Percentiles rank a stretch among this genome's conserved stretches.
These are phyloP conservation scores for Eucalyptus leucophloia DNA, from an alignment of 345 rosid species.

Conservation along the genomic window DNA sequence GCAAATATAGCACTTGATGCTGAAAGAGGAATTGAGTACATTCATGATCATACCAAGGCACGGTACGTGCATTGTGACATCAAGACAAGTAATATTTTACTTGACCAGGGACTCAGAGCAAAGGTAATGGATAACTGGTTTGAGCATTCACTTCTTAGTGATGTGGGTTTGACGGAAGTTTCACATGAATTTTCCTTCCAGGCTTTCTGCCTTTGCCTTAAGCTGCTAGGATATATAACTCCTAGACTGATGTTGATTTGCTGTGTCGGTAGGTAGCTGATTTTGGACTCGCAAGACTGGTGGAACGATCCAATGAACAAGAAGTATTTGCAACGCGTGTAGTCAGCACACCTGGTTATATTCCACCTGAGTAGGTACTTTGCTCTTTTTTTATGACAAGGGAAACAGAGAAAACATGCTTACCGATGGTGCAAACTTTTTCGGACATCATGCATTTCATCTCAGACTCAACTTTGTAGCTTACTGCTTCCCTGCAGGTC, in stretches of 20 bases:
- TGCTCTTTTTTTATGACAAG: background rate
- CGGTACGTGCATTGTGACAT: constrained; percentile 52
- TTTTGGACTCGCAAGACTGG: constrained; percentile 56
- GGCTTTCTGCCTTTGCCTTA: background rate
- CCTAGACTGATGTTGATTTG: background rate
- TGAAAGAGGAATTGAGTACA: constrained; percentile 52
- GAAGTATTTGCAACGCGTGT: constrained; percentile 40
- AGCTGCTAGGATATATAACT: background rate
- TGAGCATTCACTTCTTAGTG: background rate
- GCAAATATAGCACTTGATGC: constrained; percentile 57
- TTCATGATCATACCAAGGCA: constrained; percentile 57
- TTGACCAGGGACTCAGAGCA: constrained; percentile 37
- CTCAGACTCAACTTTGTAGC: background rate
- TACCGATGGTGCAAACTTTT: background rate
- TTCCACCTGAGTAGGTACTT: constrained; percentile 41
- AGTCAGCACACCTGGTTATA: constrained; percentile 63
- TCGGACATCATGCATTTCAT: background rate
- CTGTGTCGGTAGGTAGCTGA: constrained; percentile 29
- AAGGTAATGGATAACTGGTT: constrained; percentile 18
- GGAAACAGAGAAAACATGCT: background rate
- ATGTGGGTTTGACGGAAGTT: background rate
- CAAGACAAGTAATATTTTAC: constrained; percentile 53
- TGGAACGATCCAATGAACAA: constrained; percentile 29
- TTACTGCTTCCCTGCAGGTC: constrained; percentile 12
- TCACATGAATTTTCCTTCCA: background rate